phyloP scores from a whole-genome alignment of 495 filamentous ascomycete genomes.

The Neurospora pannonica region DNA sequence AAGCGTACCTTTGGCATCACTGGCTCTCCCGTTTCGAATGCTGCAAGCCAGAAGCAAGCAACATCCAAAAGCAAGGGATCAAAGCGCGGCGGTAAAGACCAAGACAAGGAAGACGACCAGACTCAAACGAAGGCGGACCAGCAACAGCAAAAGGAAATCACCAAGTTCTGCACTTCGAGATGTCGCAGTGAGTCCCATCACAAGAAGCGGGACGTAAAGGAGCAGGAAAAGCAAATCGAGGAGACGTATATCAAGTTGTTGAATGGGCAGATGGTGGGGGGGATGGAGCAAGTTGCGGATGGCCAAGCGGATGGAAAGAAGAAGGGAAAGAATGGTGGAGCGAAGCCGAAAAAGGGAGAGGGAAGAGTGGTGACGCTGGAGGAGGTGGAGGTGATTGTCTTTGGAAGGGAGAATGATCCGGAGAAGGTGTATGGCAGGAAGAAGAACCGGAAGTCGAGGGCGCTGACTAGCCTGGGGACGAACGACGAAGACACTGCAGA shows the following conservation, averaged over 20 bases:
- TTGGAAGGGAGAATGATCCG: conserved; percentile 18
- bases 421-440: conserved; percentile 22
- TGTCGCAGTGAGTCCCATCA: neutral
- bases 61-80: neutral
- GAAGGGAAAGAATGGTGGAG: conserved; percentile 7
- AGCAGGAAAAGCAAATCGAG: neutral
- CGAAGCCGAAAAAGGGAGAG: neutral
- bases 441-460: conserved; percentile 24
- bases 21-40: neutral
- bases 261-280: neutral
- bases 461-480: conserved; percentile 3
- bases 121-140: neutral
- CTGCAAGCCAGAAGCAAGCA: neutral
- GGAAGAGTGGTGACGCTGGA: conserved; percentile 11
- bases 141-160: conserved; percentile 1
- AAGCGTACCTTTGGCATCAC: neutral
- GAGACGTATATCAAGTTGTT: neutral
- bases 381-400: conserved; percentile 26
- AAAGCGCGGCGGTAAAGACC: neutral
- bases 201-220: neutral
- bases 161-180: neutral
- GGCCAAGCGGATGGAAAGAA: neutral
- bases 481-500: neutral
- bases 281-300: neutral
- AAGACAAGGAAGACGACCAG: neutral